A percentile compares a stretch with the other conserved stretches of the same genome.
Conservation (phyloP, 495 filamentous ascomycete genomes). For the Talaromyces adpressus region DNA sequence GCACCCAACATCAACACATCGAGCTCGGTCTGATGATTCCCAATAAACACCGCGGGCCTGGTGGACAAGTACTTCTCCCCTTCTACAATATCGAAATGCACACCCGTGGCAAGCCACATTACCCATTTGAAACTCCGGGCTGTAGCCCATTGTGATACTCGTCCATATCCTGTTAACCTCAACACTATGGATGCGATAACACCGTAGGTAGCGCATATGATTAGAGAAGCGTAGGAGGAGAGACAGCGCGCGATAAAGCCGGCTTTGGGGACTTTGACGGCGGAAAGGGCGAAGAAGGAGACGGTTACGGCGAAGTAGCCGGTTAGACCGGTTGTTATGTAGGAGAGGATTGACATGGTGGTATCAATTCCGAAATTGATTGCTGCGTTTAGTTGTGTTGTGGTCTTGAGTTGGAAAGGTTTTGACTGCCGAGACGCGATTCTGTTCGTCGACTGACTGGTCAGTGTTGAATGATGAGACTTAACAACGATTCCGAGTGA, state of each 20-base stretch:
- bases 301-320: slow-evolving; percentile 48
- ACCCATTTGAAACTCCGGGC: slow-evolving; percentile 74
- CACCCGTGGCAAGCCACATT: slow-evolving; percentile 68
- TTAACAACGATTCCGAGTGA: not conserved
- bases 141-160: slow-evolving; percentile 79
- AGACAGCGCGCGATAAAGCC: slow-evolving; percentile 68
- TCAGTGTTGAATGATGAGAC: not conserved
- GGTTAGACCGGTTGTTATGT: slow-evolving; percentile 44
- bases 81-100: slow-evolving; percentile 69
- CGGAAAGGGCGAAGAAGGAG: slow-evolving; percentile 51
- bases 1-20: slow-evolving; percentile 85
- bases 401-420: not conserved
- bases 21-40: slow-evolving; percentile 91
- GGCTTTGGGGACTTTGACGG: slow-evolving; percentile 44
- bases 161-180: slow-evolving; percentile 60
- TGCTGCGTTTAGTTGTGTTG: not conserved
- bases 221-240: slow-evolving; percentile 60
- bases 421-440: not conserved
- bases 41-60: slow-evolving; percentile 83
- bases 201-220: slow-evolving; percentile 65
- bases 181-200: slow-evolving; percentile 66
- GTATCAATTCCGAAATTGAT: not conserved
- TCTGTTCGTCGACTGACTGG: not conserved
- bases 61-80: slow-evolving; percentile 58
- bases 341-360: slow-evolving; percentile 37